A percentile compares a stretch with the other conserved stretches of the same genome.
These are phyloP conservation scores for Botrytis pseudocinerea DNA, from an alignment of 2,329 filamentous ascomycete genomes.

Conservation along the genomic window DNA sequence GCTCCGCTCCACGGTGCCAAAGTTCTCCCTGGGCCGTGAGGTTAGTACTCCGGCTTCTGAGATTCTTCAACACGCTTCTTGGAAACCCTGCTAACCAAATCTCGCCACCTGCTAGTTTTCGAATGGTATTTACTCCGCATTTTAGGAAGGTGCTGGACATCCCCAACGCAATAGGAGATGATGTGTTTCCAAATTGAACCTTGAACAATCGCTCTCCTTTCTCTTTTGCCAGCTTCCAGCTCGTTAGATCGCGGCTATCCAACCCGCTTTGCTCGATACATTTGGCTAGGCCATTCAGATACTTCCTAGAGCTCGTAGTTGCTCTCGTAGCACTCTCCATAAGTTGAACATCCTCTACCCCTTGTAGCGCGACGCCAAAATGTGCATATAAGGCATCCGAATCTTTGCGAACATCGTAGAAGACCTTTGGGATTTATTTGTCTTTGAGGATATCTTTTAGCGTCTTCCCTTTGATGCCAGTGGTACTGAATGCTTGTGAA, in stretches of 20 bases:
- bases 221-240: background rate
- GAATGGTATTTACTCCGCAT: background rate
- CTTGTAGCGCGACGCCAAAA: background rate
- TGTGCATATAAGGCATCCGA: background rate
- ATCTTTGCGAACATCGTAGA: background rate
- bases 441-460: background rate
- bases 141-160: background rate
- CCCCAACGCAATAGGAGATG: background rate
- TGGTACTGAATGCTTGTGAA: background rate
- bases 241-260: background rate
- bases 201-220: background rate
- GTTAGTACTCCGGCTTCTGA: background rate
- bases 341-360: background rate
- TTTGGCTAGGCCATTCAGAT: background rate
- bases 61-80: background rate
- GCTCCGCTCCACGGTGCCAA: background rate
- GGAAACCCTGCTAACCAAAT: background rate
- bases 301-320: background rate
- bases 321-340: background rate
- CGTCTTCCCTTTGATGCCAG: background rate
- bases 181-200: background rate
- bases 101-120: background rate
- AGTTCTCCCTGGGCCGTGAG: background rate
- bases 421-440: background rate
- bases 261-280: background rate